Base-by-base conservation (phyloP, 1,284 basidiomycete genomes). In the Boletellus dicymbophilus region DNA sequence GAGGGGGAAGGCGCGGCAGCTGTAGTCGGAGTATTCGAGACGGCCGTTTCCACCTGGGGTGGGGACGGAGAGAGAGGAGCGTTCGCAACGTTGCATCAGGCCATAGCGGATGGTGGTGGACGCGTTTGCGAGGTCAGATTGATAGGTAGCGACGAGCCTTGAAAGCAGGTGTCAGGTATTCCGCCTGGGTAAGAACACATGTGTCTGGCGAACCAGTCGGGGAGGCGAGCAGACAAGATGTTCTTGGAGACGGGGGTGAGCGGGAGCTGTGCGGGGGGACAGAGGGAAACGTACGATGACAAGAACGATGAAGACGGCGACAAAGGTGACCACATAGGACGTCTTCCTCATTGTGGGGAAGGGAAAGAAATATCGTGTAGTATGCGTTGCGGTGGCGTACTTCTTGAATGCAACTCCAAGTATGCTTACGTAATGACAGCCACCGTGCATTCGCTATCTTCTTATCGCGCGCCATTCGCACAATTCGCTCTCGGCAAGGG, bases 1-100 rank as follows among this genome's bases (percentile, higher is more conserved):
- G 41, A 72, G 69, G 4, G 87, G 87, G 68, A 90, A 90, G 10
- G 70, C 61, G 42, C 85, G 81, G 56, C 87, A 90, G 38, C 80
- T 68, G 60, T 78, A 82, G 23, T 80, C 74, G 6, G 74, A 74
- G 65, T 83, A 84, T 37, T 74, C 71, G 40, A 82, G 58, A 38
- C 71, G 70, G 10, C 72, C 70, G 28, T 72, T 70, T n/a, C 39
- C 39, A 16, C 67, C 65, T 18, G 72, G 67, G 28, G 71, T 72
- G 5, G 84, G 84, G 18, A 85, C 54, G 54, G 70, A 63, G 44
- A 84, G 63, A 5, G 77, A 52, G 46, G 72, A 69, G 45, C 77
- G 77, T 49, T 84, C 77, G 67, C 87, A 90, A 26, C 76, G 77
- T 55, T 78, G 56, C 56, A 66, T 66, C 38, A 89, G 74, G 13